Percentiles rank a stretch among this genome's conserved stretches.
Evolutionary conservation across 2,329 filamentous ascomycete genomes (phyloP).

Genomic region (Botrytis squamosa): DNA sequence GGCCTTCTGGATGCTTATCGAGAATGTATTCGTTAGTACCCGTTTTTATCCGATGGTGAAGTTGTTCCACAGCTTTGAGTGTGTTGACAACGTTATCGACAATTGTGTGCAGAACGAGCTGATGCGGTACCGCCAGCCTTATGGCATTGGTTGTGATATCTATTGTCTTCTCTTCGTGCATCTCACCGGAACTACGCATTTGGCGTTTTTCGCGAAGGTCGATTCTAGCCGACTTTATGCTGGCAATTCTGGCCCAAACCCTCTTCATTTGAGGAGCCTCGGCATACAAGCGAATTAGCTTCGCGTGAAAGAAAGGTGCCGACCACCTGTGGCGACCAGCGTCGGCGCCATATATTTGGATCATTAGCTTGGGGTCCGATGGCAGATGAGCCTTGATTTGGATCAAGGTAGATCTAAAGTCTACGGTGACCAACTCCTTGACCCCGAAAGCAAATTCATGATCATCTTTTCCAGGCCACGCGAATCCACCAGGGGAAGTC

Average conservation of each 20-base stretch:
- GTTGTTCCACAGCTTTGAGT: constrained; percentile 80
- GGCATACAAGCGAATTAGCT: constrained; percentile 80
- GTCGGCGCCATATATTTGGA: constrained; percentile 82
- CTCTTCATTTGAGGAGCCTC: constrained; percentile 78
- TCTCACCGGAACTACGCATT: constrained; percentile 58
- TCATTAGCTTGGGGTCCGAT: constrained; percentile 83
- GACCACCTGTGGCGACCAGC: constrained; percentile 85
- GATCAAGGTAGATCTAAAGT: constrained; percentile 76
- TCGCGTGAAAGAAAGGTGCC: constrained; percentile 74
- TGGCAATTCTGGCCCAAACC: constrained; percentile 84
- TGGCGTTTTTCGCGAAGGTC: constrained; percentile 76
- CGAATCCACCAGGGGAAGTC: constrained; percentile 32
- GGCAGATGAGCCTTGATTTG: constrained; percentile 90
- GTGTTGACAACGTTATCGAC: constrained; percentile 93
- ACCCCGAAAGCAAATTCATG: constrained; percentile 28
- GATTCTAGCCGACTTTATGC: constrained; percentile 75
- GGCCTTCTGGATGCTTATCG: constrained; percentile 78
- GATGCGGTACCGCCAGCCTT: constrained; percentile 83
- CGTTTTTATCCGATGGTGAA: constrained; percentile 90
- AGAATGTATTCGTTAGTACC: constrained; percentile 86
- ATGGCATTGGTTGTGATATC: constrained; percentile 85
- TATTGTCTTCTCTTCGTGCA: constrained; percentile 74
- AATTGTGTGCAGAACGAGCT: constrained; percentile 83
- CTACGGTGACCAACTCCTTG: constrained; percentile 73
- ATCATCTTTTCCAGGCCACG: constrained; percentile 14